These are phyloP conservation scores for Amborella trichopoda DNA, from an alignment of 164 flowering plant genomes.

Conservation along the genomic window DNA sequence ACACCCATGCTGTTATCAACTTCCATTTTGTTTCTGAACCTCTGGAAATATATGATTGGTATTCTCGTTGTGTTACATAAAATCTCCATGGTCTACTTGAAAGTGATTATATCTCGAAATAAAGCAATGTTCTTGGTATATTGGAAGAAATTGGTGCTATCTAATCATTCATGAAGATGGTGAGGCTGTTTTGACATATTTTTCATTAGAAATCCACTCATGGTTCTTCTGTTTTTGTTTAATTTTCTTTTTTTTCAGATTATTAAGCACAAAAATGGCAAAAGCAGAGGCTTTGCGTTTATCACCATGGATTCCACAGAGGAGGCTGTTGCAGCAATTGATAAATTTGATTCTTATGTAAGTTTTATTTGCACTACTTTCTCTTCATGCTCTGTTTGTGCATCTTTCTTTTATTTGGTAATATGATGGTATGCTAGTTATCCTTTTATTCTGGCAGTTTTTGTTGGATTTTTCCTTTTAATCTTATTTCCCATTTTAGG, in stretches of 20 bases:
- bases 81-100: too few species aligned
- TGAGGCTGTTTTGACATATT: background rate
- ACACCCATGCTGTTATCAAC: too few species aligned
- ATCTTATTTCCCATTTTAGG: too few species aligned
- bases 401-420: background rate
- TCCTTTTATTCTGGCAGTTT: too few species aligned
- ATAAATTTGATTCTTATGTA: constrained; percentile 55
- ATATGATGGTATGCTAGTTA: background rate
- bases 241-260: constrained; percentile 23
- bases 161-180: background rate
- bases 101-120: too few species aligned
- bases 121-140: too few species aligned
- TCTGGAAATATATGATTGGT: too few species aligned
- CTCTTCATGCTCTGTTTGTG: background rate
- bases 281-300: constrained; percentile 59
- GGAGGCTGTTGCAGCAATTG: constrained; percentile 56
- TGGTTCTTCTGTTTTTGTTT: background rate
- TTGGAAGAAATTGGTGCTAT: background rate
- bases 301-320: constrained; percentile 63
- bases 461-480: too few species aligned
- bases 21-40: too few species aligned
- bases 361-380: constrained; percentile 11
- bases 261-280: constrained; percentile 66
- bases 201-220: background rate
- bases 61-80: too few species aligned